Evolutionary conservation across 2,329 filamentous ascomycete species (phyloP).

Genomic region (Diplodia corticola): DNA sequence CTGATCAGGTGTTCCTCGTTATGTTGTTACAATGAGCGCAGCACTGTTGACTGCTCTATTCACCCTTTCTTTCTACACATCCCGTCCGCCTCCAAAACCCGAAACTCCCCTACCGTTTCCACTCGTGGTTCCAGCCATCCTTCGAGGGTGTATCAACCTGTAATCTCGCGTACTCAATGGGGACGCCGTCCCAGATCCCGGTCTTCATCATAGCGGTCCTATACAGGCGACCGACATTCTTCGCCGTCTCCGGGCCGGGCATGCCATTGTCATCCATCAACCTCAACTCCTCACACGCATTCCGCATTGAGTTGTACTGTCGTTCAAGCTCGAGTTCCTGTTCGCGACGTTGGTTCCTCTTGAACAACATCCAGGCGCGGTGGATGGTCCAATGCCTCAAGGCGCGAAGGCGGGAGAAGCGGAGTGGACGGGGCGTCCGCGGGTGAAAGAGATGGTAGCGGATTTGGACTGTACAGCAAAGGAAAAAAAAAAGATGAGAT

Average conservation of each 20-base stretch:
- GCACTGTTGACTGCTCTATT: not conserved
- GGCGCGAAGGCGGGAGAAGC: constrained; percentile 82
- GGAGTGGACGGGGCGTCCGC: constrained; percentile 71
- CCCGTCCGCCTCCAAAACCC: not conserved
- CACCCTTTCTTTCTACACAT: not conserved
- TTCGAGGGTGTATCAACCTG: constrained; percentile 80
- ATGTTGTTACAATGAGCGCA: not conserved
- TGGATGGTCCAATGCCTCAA: constrained; percentile 99
- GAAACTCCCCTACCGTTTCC: constrained; percentile 62
- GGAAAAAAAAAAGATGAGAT: not conserved
- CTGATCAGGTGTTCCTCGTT: not conserved
- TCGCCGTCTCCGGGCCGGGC: constrained; percentile 46
- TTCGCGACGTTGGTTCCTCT: constrained; percentile 64
- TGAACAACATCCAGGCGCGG: constrained; percentile 86
- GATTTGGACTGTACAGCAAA: constrained; percentile 55
- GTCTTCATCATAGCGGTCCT: constrained; percentile 89
- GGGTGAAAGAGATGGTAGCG: constrained; percentile 71
- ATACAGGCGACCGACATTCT: constrained; percentile 73
- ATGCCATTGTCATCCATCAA: constrained; percentile 49
- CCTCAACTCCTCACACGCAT: constrained; percentile 81
- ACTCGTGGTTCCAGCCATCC: constrained; percentile 89
- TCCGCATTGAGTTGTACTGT: constrained; percentile 78
- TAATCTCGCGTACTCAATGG: constrained; percentile 84
- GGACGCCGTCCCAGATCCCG: constrained; percentile 72
- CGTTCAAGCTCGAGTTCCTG: constrained; percentile 72